Evolutionary conservation across 2,329 filamentous ascomycete species (phyloP), one percentile per base, ranked within the genome.

Genomic region (Sporothrix phasma): DNA sequence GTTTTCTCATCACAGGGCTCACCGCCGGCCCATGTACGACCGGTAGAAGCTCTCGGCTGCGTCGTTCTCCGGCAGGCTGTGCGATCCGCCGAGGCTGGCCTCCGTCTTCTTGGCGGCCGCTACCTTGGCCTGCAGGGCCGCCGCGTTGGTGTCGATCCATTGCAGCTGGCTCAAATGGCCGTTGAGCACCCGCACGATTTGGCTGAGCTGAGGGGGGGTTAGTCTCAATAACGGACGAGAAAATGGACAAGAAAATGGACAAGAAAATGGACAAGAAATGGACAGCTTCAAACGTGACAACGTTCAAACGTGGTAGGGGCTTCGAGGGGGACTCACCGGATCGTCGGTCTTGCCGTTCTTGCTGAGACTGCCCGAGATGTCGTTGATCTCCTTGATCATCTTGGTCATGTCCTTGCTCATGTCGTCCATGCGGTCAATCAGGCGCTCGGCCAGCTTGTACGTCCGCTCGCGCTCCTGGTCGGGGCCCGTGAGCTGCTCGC

Each of bases 301-400:
- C n/a, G n/a, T n/a, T n/a, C n/a, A n/a, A n/a, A n/a, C n/a, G n/a
- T n/a, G n/a, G n/a, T n/a, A n/a, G n/a, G n/a, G n/a, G n/a, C n/a
- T n/a, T n/a, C n/a, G n/a, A n/a, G n/a, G n/a, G n/a, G 43, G 29
- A 82, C 87, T 77, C 82, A 94, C 90, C 69, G 90, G 90, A 76
- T 94, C 90, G 74, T 94, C 90, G 31, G 90, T 84, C 76, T 95
- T 95, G 76, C 84, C 88, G 65, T 89, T 91, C 81, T 95, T 96
- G 81, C 86, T 93, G 69, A 99, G 79, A 26, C 87, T 91, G 63
- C 89, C 84, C n/a, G 90, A 94, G 67, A 95, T 93, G 69, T 88
- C 86, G 74, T 99, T 99, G 73, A 99, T 96, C 76, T 97, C 94
- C 73, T 96, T 92, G 70, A 99, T 96, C 92, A 99, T 97, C 77